Percentiles rank a stretch among this genome's conserved stretches.
Conservation (phyloP, 345 rosid genomes). For the Lumnitzera littorea region DNA sequence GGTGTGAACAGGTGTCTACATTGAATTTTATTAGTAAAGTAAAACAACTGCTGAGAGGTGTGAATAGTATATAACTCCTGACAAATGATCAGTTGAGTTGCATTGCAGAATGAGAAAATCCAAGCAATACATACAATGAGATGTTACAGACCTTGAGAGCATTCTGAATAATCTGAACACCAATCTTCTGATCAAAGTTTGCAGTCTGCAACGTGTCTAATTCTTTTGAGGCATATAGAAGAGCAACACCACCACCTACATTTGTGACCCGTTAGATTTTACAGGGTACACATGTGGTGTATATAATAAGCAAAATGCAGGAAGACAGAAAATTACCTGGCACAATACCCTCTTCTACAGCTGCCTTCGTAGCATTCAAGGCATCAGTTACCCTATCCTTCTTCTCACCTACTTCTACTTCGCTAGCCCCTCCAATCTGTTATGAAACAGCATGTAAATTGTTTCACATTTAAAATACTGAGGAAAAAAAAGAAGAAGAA, state of each 20-base stretch:
- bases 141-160: constrained; percentile 64
- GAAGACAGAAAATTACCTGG: constrained; percentile 41
- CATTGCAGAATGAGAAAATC: background rate
- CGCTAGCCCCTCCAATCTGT: constrained; percentile 99
- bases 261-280: background rate
- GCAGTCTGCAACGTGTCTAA: constrained; percentile 81
- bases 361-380: constrained; percentile 95
- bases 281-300: no score
- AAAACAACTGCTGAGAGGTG: background rate
- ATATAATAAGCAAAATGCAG: background rate
- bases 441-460: constrained; percentile 5
- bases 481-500: background rate
- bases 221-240: constrained; percentile 81
- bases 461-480: background rate
- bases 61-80: background rate
- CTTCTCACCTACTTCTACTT: constrained; percentile 85
- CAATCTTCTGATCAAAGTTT: constrained; percentile 87
- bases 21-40: background rate
- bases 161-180: constrained; percentile 93
- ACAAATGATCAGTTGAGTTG: background rate
- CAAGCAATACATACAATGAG: background rate
- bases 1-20: constrained; percentile 77
- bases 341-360: constrained; percentile 98
- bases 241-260: constrained; percentile 94
- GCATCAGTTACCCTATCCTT: constrained; percentile 98